Conservation (phyloP, 495 filamentous ascomycete species). For the Penicillium coprophilum region DNA sequence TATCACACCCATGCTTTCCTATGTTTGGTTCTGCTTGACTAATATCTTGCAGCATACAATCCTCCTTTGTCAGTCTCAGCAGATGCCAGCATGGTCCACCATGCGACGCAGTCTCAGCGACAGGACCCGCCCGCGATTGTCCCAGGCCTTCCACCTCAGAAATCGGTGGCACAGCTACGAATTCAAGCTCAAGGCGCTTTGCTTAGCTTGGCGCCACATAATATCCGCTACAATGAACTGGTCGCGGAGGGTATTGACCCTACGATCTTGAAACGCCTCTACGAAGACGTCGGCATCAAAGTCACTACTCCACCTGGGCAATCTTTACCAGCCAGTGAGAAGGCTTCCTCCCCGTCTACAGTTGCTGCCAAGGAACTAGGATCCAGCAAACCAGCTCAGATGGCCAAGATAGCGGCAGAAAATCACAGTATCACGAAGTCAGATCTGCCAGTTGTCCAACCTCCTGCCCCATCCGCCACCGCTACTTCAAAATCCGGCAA, state of each 20-base stretch:
- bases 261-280: conserved; percentile 59
- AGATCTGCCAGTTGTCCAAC: conserved; percentile 3
- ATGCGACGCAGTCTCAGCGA: conserved; percentile 20
- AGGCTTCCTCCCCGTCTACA: background rate
- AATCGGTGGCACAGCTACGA: conserved; percentile 50
- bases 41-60: conserved; percentile 41
- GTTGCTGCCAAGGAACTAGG: background rate
- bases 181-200: conserved; percentile 70
- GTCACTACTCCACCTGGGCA: conserved; percentile 22
- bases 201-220: conserved; percentile 59
- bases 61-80: conserved; percentile 35
- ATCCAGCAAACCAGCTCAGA: background rate
- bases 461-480: conserved; percentile 10
- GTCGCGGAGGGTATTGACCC: conserved; percentile 71
- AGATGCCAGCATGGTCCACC: conserved; percentile 19
- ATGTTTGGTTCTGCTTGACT: conserved; percentile 10
- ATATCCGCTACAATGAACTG: conserved; percentile 66
- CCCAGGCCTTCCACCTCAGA: conserved; percentile 10
- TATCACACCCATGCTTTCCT: conserved; percentile 18
- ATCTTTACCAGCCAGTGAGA: background rate
- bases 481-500: conserved; percentile 33
- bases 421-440: conserved; percentile 7
- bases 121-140: background rate
- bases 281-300: conserved; percentile 61
- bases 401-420: background rate